Evolutionary conservation across 208 protist genomes (phyloP), one percentile per base, ranked within the genome.

Genomic region (Crithidia thermophila): DNA sequence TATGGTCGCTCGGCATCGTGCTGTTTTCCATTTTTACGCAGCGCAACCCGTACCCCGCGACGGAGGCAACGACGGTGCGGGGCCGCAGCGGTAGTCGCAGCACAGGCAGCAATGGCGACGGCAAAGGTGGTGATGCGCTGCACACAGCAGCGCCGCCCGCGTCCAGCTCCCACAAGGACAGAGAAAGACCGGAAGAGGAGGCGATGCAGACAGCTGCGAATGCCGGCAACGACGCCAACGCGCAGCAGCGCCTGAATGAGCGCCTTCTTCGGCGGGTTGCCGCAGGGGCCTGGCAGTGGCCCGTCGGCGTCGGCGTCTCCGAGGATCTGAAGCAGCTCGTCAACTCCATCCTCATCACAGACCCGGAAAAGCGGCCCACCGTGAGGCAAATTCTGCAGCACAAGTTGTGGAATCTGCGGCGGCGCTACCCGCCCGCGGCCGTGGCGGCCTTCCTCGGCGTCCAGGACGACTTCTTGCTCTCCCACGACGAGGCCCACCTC

Each of bases 1-100:
- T 97, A 27, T 97, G 92, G 89, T 90, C 88, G 7, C 72, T 88
- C n/a, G 92, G 92, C 39, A 95, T 97, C 40, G 87, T 97, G 0
- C 78, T 92, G 47, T 97, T 93, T 60, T 93, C 89, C 46, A 92
- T 97, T 52, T 94, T 97, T 46, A 94, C 89, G 18, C 89, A 90
- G 71, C 79, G 87, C 34, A 95, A 90, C 51, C 88, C 89, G 11
- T 97, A 97, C 68, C 79, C 63, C 30, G 18, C 56, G 33, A 53
- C 20, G 42, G 49, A 58, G 43, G 59, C 46, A 40, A 65, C 50
- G 8, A 65, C 45, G 13, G 36, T 40, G 47, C 16, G 53, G 21
- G 14, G 36, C 20, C 21, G 59, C 37, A 23, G 25, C 45, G n/a
- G 56, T 25, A 46, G 53, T 50, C 8, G 25, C 30, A 59, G n/a